Conservation (phyloP, 1,139 yeast species). For the Hanseniaspora uvarum region DNA sequence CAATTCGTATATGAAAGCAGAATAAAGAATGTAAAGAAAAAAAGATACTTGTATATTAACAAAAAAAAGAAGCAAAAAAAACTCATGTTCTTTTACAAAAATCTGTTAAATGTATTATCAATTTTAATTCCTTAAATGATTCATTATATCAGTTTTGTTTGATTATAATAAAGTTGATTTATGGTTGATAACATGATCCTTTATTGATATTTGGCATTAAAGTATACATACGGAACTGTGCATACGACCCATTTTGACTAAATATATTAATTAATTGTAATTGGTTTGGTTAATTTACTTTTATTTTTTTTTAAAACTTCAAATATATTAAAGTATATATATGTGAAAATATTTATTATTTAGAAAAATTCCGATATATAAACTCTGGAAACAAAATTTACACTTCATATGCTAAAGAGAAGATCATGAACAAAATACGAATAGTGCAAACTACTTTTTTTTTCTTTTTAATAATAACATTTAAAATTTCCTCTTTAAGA, state of each 20-base stretch:
- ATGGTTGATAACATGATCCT: slow-evolving; percentile 7
- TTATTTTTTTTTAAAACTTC: neutral
- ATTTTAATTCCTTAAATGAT: neutral
- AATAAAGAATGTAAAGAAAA: neutral
- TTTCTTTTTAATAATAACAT: neutral
- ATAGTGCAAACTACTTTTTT: neutral
- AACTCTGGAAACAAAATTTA: too few relatives aligned
- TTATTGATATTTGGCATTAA: neutral
- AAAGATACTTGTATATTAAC: neutral
- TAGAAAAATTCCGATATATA: too few relatives aligned
- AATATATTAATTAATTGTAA: slow-evolving; percentile 26
- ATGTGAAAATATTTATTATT: too few relatives aligned
- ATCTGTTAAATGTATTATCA: neutral
- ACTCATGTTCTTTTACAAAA: neutral
- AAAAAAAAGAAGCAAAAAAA: neutral
- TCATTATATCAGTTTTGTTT: neutral
- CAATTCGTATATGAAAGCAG: neutral
- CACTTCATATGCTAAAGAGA: neutral
- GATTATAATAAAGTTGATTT: slow-evolving; percentile 1
- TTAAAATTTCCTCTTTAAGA: neutral
- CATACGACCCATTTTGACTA: slow-evolving; percentile 69
- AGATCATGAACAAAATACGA: neutral
- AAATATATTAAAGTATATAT: neutral
- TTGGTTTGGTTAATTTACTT: slow-evolving; percentile 17
- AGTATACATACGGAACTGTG: slow-evolving; percentile 59